These are phyloP conservation scores for Orbilia oligospora DNA, from an alignment of 2,329 filamentous ascomycete species.

Conservation along the genomic window DNA sequence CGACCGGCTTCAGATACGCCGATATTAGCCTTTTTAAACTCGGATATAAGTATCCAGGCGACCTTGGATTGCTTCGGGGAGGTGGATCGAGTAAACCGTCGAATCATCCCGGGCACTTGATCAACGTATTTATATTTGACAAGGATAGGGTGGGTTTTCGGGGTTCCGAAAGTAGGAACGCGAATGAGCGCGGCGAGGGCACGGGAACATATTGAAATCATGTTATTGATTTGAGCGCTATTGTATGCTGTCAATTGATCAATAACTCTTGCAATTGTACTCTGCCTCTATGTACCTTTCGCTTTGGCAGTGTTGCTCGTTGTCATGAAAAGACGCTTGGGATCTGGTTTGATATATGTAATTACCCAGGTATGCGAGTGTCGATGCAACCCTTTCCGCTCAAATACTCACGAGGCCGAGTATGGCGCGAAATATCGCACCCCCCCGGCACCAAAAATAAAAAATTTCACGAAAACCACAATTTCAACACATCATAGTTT, in stretches of 20 bases:
- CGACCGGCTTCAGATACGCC: constrained; percentile 19
- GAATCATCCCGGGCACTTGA: constrained; percentile 20
- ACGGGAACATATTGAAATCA: constrained; percentile 21
- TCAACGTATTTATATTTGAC: constrained; percentile 22
- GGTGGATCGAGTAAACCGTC: constrained; percentile 22
- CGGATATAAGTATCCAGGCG: constrained; percentile 20
- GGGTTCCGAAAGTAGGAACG: constrained; percentile 23
- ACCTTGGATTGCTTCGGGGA: constrained; percentile 21
- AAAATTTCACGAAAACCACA: no score
- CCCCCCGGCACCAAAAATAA: not conserved
- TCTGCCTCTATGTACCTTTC: constrained; percentile 26
- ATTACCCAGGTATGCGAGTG: constrained; percentile 17
- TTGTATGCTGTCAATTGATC: constrained; percentile 19
- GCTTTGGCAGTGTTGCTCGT: constrained; percentile 16
- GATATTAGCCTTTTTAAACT: constrained; percentile 26
- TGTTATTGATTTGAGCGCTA: constrained; percentile 8
- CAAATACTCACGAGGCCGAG: no score
- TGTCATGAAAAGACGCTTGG: constrained; percentile 20
- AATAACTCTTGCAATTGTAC: constrained; percentile 15
- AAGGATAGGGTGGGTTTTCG: constrained; percentile 6
- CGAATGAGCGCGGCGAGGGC: constrained; percentile 23
- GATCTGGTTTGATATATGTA: constrained; percentile 24
- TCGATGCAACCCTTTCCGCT: constrained; percentile 13
- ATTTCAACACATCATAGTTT: no score
- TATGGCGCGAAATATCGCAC: no score